phyloP scores from a whole-genome alignment of 306 rosid genomes.

The Elaeagnus macrophylla region DNA sequence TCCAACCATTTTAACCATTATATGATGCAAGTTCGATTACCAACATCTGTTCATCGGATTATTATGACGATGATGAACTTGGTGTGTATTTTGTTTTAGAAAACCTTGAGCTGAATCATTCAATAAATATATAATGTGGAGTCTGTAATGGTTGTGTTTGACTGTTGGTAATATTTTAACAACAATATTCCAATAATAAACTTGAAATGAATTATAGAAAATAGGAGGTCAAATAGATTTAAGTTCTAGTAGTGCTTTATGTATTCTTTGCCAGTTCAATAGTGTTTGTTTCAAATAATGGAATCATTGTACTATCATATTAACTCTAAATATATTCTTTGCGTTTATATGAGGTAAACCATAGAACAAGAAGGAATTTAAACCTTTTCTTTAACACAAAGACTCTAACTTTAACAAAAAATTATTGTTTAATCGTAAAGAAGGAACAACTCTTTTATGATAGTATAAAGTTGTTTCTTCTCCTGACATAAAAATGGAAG shows the following conservation, averaged over 20 bases:
- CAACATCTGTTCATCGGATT: not conserved
- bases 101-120: not conserved
- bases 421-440: not conserved
- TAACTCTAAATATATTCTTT: too few species aligned
- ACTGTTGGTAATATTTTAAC: not conserved
- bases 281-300: too few species aligned
- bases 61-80: not conserved
- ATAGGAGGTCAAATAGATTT: too few species aligned
- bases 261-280: slow-evolving; percentile 4
- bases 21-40: not conserved
- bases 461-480: slow-evolving; percentile 14
- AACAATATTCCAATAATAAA: too few species aligned
- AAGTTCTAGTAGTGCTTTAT: not conserved
- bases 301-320: too few species aligned
- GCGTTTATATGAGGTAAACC: slow-evolving; percentile 29
- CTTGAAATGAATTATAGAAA: too few species aligned
- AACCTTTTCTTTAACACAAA: slow-evolving; percentile 41
- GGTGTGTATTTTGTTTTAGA: not conserved
- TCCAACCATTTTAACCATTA: too few species aligned
- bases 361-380: slow-evolving; percentile 44
- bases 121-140: not conserved
- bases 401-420: slow-evolving; percentile 12
- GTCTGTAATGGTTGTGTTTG: not conserved
- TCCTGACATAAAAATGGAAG: slow-evolving; percentile 5
- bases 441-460: slow-evolving; percentile 7